Conservation (phyloP, 352 stramenopile species). For the Phytophthora sp. region DNA sequence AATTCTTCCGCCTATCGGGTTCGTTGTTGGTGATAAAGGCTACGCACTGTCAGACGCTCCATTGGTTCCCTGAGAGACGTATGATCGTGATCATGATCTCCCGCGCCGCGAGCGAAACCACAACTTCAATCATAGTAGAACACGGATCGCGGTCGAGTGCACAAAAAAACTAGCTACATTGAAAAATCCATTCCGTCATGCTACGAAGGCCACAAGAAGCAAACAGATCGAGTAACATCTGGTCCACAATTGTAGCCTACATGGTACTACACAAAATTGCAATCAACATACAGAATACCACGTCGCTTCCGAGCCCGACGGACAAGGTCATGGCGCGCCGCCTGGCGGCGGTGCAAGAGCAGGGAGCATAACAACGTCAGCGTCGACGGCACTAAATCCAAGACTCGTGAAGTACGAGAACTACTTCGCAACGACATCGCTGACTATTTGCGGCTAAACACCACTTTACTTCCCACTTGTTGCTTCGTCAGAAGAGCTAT, state of each 20-base stretch:
- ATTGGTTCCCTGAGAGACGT: not conserved
- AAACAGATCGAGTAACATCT: not conserved
- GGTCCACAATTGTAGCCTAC: slow-evolving; percentile 1
- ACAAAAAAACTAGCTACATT: not conserved
- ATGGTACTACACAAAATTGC: slow-evolving; percentile 4
- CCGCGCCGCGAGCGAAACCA: not conserved
- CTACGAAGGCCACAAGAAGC: slow-evolving; percentile 6
- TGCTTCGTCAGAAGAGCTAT: not conserved
- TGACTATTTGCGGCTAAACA: not conserved
- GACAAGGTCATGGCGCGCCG: not conserved
- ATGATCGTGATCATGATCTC: not conserved
- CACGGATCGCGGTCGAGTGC: too few relatives aligned
- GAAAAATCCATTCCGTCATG: slow-evolving; percentile 2
- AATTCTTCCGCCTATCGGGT: slow-evolving; percentile 1
- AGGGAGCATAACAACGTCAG: not conserved
- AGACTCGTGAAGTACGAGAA: slow-evolving; percentile 3
- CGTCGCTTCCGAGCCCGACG: not conserved
- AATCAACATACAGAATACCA: not conserved
- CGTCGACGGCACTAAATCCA: not conserved
- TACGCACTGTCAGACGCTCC: slow-evolving; percentile 1
- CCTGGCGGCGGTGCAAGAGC: too few relatives aligned
- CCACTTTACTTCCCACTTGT: not conserved
- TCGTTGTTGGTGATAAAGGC: not conserved
- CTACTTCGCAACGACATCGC: slow-evolving; percentile 5
- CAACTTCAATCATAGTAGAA: slow-evolving; percentile 1